Evolutionary conservation across 179 eudicot genomes (phyloP), one percentile per base, ranked within the genome.

Genomic region (Beta macrorhiza): DNA sequence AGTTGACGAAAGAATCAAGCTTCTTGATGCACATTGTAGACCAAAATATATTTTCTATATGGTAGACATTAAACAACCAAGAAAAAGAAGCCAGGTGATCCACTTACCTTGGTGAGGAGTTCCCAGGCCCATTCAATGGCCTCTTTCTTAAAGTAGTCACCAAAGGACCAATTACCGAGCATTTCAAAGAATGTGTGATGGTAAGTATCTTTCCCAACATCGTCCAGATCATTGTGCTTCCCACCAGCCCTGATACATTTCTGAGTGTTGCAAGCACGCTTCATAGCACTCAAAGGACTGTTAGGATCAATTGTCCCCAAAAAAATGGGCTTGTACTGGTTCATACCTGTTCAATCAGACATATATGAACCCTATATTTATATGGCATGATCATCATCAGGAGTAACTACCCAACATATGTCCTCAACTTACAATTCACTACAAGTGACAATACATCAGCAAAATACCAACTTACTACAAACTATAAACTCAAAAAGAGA

Each of bases 81-180:
- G 12, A 56, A 20, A 13, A 53, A 32, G 20, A 53, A 29, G 49
- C 16, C 68, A 71, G 5, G 17, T 47, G 58, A 56, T 15, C 55
- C 49, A 79, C 83, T 86, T 84, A 82, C 99, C 97, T 89, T 76
- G 55, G 97, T 96, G 25, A 96, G 90, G 80, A 96, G 94, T 80
- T 96, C 99, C 97, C 94, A 92, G 16, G 99, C 99, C 92, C 92
- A 96, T 84, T 76, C 88, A 81, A 96, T 94, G 58, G 98, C 99
- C 82, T 96, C 98, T 14, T 80, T 82, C 86, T 96, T 96, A 62
- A 96, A 96, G 83, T 96, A 96, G 81, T 96, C 90, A 59, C 99
- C 99, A 78, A 96, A 96, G 1, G 98, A 92, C 99, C 99, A 96
- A 84, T 96, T 96, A 75, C 99, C 99, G 74, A 96, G 95, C 99